These are phyloP conservation scores for Lotus japonicus DNA, from an alignment of 306 rosid genomes.

Conservation along the genomic window DNA sequence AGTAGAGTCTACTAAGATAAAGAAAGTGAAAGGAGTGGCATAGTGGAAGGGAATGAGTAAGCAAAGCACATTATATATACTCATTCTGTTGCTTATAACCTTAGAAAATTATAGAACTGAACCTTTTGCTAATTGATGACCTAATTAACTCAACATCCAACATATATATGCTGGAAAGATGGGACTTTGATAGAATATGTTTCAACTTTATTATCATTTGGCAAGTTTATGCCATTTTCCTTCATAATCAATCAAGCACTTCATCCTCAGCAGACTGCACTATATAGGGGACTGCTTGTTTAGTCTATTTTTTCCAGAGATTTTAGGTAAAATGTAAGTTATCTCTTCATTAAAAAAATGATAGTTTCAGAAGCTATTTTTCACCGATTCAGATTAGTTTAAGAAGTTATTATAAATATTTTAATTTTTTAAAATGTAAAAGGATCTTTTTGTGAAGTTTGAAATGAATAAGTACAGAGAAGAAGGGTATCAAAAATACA, in stretches of 20 bases:
- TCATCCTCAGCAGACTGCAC: background rate
- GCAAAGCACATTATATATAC: background rate
- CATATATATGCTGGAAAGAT: background rate
- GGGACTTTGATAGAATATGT: background rate
- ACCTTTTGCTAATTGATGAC: background rate
- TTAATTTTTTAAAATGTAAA: too few relatives aligned
- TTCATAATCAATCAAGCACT: conserved; percentile 20
- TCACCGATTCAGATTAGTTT: too few relatives aligned
- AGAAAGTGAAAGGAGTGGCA: background rate
- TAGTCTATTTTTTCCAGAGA: too few relatives aligned
- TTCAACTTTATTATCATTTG: background rate
- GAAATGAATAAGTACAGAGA: too few relatives aligned
- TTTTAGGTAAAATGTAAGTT: too few relatives aligned
- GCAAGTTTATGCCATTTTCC: background rate
- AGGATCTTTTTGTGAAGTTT: too few relatives aligned
- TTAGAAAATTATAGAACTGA: background rate
- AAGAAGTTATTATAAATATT: too few relatives aligned
- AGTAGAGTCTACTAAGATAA: background rate
- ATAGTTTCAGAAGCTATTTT: too few relatives aligned
- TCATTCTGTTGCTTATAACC: background rate
- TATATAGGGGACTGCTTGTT: too few relatives aligned
- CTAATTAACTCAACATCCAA: background rate
- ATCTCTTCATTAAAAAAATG: too few relatives aligned
- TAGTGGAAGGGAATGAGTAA: background rate
- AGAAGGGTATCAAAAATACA: too few relatives aligned